Evolutionary conservation across 106 monocot genomes (phyloP).

Genomic region (Agapanthus africanus): DNA sequence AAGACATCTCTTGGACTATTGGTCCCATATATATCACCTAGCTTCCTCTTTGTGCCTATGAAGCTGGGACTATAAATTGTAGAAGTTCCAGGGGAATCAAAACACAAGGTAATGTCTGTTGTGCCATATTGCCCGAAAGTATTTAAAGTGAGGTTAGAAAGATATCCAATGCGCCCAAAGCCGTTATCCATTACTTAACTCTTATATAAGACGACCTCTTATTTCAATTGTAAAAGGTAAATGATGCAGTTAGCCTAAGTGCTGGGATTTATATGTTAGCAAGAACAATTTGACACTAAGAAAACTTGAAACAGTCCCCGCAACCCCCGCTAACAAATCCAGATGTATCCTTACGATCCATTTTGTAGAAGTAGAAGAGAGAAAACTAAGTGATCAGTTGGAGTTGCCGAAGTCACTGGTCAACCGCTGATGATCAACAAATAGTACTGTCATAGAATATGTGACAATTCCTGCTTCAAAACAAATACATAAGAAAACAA

Average conservation of each 20-base stretch:
- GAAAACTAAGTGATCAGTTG: too few species aligned
- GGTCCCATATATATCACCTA: slow-evolving; percentile 15
- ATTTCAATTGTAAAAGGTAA: neutral
- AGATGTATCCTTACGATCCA: slow-evolving; percentile 51
- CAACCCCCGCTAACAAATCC: slow-evolving; percentile 61
- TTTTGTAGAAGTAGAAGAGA: slow-evolving; percentile 12
- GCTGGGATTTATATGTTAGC: slow-evolving; percentile 16
- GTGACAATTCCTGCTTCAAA: too few species aligned
- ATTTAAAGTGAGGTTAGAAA: slow-evolving; percentile 9
- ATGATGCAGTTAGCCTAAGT: slow-evolving; percentile 25
- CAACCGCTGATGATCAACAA: too few species aligned
- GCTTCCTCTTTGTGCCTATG: slow-evolving; percentile 39
- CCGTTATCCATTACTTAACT: slow-evolving; percentile 17
- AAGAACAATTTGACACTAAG: slow-evolving; percentile 6
- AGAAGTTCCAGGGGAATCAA: slow-evolving; percentile 23
- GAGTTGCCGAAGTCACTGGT: too few species aligned
- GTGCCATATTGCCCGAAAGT: slow-evolving; percentile 6
- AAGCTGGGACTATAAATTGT: neutral
- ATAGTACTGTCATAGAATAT: too few species aligned
- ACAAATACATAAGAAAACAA: too few species aligned
- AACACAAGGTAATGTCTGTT: slow-evolving; percentile 17
- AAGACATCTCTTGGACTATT: slow-evolving; percentile 8
- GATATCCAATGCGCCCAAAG: slow-evolving; percentile 1
- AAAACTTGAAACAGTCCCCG: slow-evolving; percentile 5
- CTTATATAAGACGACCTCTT: neutral